phyloP scores from a whole-genome alignment of 2,329 filamentous ascomycete species.

The Lasiodiplodia sp. region DNA sequence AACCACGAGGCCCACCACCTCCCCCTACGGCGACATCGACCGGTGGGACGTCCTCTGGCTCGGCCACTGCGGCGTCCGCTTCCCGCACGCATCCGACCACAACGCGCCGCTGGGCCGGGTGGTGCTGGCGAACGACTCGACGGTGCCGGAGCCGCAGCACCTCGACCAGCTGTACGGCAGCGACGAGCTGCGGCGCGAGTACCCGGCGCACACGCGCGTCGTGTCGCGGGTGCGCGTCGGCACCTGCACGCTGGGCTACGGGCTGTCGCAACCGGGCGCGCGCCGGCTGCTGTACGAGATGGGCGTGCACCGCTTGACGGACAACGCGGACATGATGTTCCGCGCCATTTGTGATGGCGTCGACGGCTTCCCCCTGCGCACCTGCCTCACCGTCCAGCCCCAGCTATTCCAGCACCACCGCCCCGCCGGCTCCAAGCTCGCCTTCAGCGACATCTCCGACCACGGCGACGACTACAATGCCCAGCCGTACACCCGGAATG shows the following conservation, averaged over 20 bases:
- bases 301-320: conserved; percentile 34
- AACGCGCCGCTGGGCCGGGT: conserved; percentile 35
- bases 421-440: conserved; percentile 29
- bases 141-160: conserved; percentile 36
- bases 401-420: conserved; percentile 38
- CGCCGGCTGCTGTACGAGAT: conserved; percentile 41
- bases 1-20: conserved; percentile 32
- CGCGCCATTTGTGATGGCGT: conserved; percentile 40
- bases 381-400: conserved; percentile 41
- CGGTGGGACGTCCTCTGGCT: conserved; percentile 48
- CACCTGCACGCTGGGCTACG: conserved; percentile 33
- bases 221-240: conserved; percentile 30
- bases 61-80: conserved; percentile 44
- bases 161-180: conserved; percentile 35
- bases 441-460: conserved; percentile 38
- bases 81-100: conserved; percentile 27
- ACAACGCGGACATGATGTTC: conserved; percentile 46
- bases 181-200: conserved; percentile 15
- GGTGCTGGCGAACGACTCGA: conserved; percentile 34
- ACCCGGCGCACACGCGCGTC: conserved; percentile 33
- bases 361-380: conserved; percentile 30
- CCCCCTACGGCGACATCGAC: conserved; percentile 43
- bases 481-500: conserved; percentile 34
- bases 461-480: conserved; percentile 34
- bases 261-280: conserved; percentile 34